A percentile compares a stretch with the other conserved stretches of the same genome.
Evolutionary conservation across 805 yeast species (phyloP).

Genomic region (Myxozyma neglecta): DNA sequence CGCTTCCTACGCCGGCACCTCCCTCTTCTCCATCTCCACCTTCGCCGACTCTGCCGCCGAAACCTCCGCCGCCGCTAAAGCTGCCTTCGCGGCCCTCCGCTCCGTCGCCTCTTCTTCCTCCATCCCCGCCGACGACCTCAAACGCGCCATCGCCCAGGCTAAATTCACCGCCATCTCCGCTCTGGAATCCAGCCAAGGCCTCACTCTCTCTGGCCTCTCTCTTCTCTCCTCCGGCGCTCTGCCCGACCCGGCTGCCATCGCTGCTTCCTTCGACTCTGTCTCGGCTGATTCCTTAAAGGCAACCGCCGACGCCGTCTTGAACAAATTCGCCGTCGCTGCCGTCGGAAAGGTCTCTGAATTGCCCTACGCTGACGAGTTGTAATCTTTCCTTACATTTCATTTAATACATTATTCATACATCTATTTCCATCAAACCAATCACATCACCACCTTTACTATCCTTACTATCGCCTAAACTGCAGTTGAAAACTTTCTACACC

Average conservation of each 20-base stretch:
- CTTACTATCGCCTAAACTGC: too few species aligned
- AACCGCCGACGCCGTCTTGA: conserved; percentile 41
- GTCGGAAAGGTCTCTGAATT: conserved; percentile 83
- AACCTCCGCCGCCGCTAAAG: conserved; percentile 61
- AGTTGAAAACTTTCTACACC: too few species aligned
- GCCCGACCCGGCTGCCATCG: conserved; percentile 36
- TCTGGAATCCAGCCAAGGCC: conserved; percentile 33
- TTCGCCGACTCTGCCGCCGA: conserved; percentile 57
- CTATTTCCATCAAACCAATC: too few species aligned
- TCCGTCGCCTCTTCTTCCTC: conserved; percentile 26
- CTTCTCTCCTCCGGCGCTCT: conserved; percentile 45
- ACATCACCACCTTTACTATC: too few species aligned
- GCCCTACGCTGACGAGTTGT: conserved; percentile 77
- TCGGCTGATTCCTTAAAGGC: conserved; percentile 41
- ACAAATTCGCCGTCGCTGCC: conserved; percentile 79
- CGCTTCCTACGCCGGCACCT: conserved; percentile 71
- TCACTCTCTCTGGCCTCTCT: conserved; percentile 29
- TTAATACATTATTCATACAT: too few species aligned
- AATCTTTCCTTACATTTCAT: not conserved
- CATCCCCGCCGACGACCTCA: conserved; percentile 42
- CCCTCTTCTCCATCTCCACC: conserved; percentile 72
- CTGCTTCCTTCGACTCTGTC: conserved; percentile 29
- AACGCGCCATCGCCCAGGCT: conserved; percentile 57
- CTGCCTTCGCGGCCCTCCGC: conserved; percentile 26
- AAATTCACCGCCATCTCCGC: conserved; percentile 57